phyloP scores from a whole-genome alignment of 345 rosid species.

The Aquilaria malaccensis region DNA sequence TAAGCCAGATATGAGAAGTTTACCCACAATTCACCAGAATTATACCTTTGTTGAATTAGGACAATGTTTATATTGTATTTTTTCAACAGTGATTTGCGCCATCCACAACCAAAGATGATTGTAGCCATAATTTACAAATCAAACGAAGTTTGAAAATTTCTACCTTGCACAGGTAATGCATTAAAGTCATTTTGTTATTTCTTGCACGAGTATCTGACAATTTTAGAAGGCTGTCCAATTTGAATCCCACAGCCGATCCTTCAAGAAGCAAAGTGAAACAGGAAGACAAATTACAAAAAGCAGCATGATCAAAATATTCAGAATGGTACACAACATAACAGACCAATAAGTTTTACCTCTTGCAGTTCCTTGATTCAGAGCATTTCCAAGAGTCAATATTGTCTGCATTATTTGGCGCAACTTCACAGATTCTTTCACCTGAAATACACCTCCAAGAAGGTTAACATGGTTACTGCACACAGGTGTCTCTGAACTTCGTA shows the following conservation, averaged over 20 bases:
- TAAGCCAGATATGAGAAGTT: too few relatives aligned
- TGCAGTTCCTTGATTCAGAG: conserved; percentile 97
- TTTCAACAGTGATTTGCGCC: too few relatives aligned
- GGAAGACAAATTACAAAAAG: background rate
- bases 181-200: conserved; percentile 92
- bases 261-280: conserved; percentile 11
- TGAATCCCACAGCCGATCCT: conserved; percentile 98
- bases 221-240: conserved; percentile 95
- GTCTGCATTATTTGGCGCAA: conserved; percentile 99
- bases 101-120: too few relatives aligned
- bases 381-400: conserved; percentile 91
- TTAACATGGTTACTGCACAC: conserved; percentile 14
- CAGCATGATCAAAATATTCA: conserved; percentile 1
- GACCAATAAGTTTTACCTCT: conserved; percentile 46
- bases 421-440: conserved; percentile 92
- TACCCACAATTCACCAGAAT: too few relatives aligned
- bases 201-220: conserved; percentile 94
- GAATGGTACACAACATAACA: conserved; percentile 5
- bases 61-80: too few relatives aligned
- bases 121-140: too few relatives aligned
- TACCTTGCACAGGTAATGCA: conserved; percentile 99
- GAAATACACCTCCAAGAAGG: conserved; percentile 10
- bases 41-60: too few relatives aligned
- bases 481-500: conserved; percentile 12
- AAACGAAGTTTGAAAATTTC: conserved; percentile 13